phyloP scores from a whole-genome alignment of 768 basidiomycete genomes.

The Tubosaeta sp. region DNA sequence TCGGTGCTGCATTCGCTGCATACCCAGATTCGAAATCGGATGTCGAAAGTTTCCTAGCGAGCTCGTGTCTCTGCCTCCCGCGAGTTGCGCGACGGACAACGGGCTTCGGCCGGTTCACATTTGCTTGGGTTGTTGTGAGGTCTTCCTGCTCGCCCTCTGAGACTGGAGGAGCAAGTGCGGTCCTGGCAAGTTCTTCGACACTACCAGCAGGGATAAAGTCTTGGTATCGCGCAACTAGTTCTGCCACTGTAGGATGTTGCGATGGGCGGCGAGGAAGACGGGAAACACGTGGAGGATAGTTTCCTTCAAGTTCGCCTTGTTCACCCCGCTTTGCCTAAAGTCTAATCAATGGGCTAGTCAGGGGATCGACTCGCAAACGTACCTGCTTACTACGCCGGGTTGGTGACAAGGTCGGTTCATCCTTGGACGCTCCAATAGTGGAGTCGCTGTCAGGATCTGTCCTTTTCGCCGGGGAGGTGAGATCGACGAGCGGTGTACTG shows the following conservation, averaged over 20 bases:
- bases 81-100: constrained; percentile 38
- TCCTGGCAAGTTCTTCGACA: constrained; percentile 66
- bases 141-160: constrained; percentile 85
- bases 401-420: constrained; percentile 15
- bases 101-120: constrained; percentile 16
- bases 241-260: constrained; percentile 69
- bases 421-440: constrained; percentile 63
- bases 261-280: constrained; percentile 58
- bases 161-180: constrained; percentile 59
- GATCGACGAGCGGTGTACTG: constrained; percentile 6
- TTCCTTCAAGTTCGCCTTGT: constrained; percentile 15
- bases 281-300: constrained; percentile 39
- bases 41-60: constrained; percentile 51
- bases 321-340: constrained; percentile 22
- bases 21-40: constrained; percentile 93
- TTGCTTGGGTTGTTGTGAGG: constrained; percentile 23
- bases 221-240: constrained; percentile 79
- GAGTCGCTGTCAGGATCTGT: constrained; percentile 80
- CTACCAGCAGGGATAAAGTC: constrained; percentile 71
- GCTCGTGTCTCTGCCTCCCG: constrained; percentile 44
- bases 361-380: constrained; percentile 4
- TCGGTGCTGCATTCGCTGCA: constrained; percentile 86
- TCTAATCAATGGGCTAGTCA: constrained; percentile 8
- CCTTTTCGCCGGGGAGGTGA: constrained; percentile 28
- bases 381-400: constrained; percentile 25